phyloP scores from a whole-genome alignment of 768 basidiomycete genomes.

The Rhizopogon sp. region DNA sequence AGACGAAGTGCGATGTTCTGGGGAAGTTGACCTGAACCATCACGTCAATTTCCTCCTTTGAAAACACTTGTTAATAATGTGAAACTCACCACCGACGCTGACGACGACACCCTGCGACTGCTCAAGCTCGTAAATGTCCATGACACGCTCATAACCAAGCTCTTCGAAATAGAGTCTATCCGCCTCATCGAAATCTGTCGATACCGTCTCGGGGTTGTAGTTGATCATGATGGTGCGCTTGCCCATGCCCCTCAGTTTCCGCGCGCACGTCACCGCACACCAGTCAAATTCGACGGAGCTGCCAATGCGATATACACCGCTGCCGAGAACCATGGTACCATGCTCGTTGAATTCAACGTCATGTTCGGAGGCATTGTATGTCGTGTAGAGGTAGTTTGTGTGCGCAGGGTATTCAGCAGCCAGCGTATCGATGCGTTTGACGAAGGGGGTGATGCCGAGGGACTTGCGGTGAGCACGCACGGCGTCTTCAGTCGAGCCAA shows the following conservation, averaged over 20 bases:
- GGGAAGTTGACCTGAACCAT: conserved; percentile 76
- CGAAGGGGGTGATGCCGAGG: conserved; percentile 88
- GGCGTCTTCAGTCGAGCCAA: conserved; percentile 64
- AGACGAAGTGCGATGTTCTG: conserved; percentile 98
- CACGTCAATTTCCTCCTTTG: background rate
- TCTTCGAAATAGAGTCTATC: conserved; percentile 98
- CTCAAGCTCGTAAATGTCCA: conserved; percentile 99
- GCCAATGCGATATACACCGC: conserved; percentile 97
- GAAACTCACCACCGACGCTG: conserved; percentile 81
- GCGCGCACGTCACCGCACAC: conserved; percentile 99
- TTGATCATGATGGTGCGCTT: conserved; percentile 98
- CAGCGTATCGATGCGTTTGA: conserved; percentile 98
- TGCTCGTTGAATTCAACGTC: conserved; percentile 95
- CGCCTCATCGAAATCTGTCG: conserved; percentile 99
- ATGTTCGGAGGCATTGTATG: conserved; percentile 95
- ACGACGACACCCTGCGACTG: conserved; percentile 91
- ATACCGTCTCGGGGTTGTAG: conserved; percentile 99
- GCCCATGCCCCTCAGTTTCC: conserved; percentile 88
- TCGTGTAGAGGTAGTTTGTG: conserved; percentile 99
- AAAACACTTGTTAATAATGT: conserved; percentile 1
- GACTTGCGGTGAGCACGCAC: conserved; percentile 87
- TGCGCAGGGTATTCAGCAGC: conserved; percentile 98
- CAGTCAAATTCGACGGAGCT: conserved; percentile 99
- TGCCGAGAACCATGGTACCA: conserved; percentile 98
- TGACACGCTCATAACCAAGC: conserved; percentile 94